A percentile compares a stretch with the other conserved stretches of the same genome.
Evolutionary conservation across 495 filamentous ascomycete genomes (phyloP).

Genomic region (Aspergillus bridgeri): DNA sequence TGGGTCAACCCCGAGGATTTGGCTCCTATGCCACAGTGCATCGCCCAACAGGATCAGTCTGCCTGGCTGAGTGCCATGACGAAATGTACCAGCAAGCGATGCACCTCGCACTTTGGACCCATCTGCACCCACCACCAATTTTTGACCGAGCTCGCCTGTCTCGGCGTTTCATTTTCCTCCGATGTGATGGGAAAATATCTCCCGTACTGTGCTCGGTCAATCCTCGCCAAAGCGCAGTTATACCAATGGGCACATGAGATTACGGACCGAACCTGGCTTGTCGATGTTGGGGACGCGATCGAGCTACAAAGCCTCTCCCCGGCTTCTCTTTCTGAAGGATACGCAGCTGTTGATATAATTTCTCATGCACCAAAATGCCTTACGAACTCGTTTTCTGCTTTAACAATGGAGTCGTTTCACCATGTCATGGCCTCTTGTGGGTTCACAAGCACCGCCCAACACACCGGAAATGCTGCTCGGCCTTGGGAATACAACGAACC

Average conservation of each 20-base stretch:
- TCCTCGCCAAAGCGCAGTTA: slow-evolving; percentile 14
- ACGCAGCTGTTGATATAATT: slow-evolving; percentile 7
- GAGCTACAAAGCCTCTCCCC: slow-evolving; percentile 9
- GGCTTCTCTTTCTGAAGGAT: slow-evolving; percentile 10
- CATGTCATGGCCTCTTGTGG: slow-evolving; percentile 13
- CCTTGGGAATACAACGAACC: slow-evolving; percentile 13
- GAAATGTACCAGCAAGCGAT: slow-evolving; percentile 12
- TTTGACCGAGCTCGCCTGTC: slow-evolving; percentile 16
- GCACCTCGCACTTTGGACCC: slow-evolving; percentile 12
- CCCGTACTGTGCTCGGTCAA: slow-evolving; percentile 13
- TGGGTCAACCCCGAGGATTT: slow-evolving; percentile 15
- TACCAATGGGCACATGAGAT: slow-evolving; percentile 10
- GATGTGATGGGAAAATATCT: slow-evolving; percentile 9
- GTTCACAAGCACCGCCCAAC: slow-evolving; percentile 8
- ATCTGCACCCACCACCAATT: slow-evolving; percentile 20
- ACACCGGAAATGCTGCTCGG: slow-evolving; percentile 14
- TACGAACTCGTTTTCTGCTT: slow-evolving; percentile 6
- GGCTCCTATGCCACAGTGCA: slow-evolving; percentile 14
- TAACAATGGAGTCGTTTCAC: slow-evolving; percentile 10
- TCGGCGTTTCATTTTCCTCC: slow-evolving; percentile 12
- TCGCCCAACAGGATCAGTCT: slow-evolving; percentile 14
- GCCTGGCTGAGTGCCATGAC: slow-evolving; percentile 13
- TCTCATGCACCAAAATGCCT: slow-evolving; percentile 9
- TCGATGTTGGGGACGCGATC: slow-evolving; percentile 14
- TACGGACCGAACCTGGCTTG: slow-evolving; percentile 14